phyloP scores from a whole-genome alignment of 2,329 filamentous ascomycete genomes.

The Xylaria polymorpha region DNA sequence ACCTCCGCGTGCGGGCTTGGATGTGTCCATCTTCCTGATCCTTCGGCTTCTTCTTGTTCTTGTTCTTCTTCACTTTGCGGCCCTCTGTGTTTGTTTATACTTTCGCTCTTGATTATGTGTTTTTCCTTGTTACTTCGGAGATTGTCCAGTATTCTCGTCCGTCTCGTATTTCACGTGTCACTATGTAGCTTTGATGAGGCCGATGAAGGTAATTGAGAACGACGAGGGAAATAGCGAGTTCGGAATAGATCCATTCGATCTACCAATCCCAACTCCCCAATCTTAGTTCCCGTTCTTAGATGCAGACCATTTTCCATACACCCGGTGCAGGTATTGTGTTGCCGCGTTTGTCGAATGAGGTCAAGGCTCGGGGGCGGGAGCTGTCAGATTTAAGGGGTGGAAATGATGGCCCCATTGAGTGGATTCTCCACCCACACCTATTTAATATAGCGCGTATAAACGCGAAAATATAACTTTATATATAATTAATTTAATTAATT shows the following conservation, averaged over 20 bases:
- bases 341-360: neutral
- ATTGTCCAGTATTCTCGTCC: neutral
- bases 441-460: too few species aligned
- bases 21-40: constrained; percentile 39
- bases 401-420: too few species aligned
- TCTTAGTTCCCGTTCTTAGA: neutral
- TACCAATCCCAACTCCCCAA: neutral
- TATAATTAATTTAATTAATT: too few species aligned
- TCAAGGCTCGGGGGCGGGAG: too few species aligned
- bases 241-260: neutral
- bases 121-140: neutral
- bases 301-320: neutral
- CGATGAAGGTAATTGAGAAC: neutral
- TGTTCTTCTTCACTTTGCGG: neutral
- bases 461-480: too few species aligned
- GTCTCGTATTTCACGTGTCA: neutral
- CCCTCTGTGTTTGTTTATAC: too few species aligned
- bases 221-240: neutral
- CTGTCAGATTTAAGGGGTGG: too few species aligned
- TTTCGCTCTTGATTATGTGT: too few species aligned
- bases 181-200: neutral
- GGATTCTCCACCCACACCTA: too few species aligned
- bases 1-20: constrained; percentile 59
- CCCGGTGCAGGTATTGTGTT: neutral
- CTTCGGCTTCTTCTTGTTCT: neutral